Base-by-base conservation (phyloP, 495 filamentous ascomycete genomes). In the Cenococcum geophilum region DNA sequence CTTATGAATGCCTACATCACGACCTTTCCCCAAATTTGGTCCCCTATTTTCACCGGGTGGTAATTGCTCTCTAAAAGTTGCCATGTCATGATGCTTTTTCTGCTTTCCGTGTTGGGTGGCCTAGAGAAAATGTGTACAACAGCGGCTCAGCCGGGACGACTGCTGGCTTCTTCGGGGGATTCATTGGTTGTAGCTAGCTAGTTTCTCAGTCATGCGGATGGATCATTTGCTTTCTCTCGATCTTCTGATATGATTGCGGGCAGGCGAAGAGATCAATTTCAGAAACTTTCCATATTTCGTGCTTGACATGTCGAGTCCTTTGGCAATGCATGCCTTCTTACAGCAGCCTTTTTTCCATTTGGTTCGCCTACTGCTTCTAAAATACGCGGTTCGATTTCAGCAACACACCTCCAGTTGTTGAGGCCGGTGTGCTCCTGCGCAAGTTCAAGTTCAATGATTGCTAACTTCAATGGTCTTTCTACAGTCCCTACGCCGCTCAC, bases 401-500 rank as follows among this genome's bases (percentile, higher is more conserved):
- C 16, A 36, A 23, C 11, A 45, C 40, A 45, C 11, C 43, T 59
- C 27, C 45, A 60, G 49, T 32, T 43, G 18, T 50, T 40, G 23
- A 42, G 36, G 20, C 35, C 58, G 5, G 43, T 56, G 51, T 53
- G 48, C 23, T 56, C 35, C 32, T 42, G 49, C n/a, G 35, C 37
- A 40, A 21, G 21, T 16, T 57, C 40, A 4, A 32, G 49, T 10
- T 16, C 11, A 45, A 47, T 34, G 25, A 36, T 37, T 2, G 62
- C 62, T 65, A 57, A 65, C 52, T 47, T 36, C 34, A 2, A 20
- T 20, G 3, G 35, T 45, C 18, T 18, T 45, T 18, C 32, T 62
- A 10, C 73, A 80, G 77, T 76, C 75, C 74, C 61, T 71, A 79
- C 70, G 74, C 78, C 57, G 75, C 74, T 64, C 77, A 79, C 51